These are phyloP conservation scores for Lotus japonicus DNA, from an alignment of 306 rosid species.

Conservation along the genomic window DNA sequence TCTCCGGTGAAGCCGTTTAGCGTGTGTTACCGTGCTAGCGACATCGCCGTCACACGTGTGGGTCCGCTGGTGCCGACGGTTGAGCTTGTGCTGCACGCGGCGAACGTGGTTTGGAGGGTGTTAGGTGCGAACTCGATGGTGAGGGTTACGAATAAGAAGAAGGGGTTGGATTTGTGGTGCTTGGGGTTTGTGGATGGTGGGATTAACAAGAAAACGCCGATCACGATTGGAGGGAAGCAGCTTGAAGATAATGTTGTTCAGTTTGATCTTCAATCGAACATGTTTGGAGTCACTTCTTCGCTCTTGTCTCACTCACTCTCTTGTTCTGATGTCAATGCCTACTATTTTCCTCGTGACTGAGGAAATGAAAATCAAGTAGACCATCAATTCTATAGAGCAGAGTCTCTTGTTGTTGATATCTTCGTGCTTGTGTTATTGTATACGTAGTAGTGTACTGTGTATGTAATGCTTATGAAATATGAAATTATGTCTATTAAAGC, in stretches of 20 bases:
- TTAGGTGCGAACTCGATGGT: background rate
- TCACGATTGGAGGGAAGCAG: background rate
- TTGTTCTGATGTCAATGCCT: background rate
- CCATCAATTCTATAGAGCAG: no score
- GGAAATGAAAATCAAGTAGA: no score
- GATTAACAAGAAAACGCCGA: background rate
- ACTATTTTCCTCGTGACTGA: no score
- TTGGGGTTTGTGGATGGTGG: conserved; percentile 8
- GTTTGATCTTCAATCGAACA: background rate
- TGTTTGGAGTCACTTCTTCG: background rate
- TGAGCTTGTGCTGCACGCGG: background rate
- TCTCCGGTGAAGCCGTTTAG: background rate
- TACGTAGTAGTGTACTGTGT: no score
- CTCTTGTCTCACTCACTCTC: background rate
- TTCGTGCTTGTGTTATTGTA: no score
- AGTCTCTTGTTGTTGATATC: no score
- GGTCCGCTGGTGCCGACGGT: background rate
- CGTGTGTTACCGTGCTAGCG: background rate
- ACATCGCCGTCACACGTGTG: background rate
- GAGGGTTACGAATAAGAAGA: background rate
- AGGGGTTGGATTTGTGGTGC: background rate
- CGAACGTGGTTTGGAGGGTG: background rate
- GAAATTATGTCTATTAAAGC: no score
- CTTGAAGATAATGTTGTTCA: background rate
- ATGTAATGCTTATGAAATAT: no score